These are phyloP conservation scores for Xylaria sp. DNA, from an alignment of 2,329 filamentous ascomycete genomes.

Conservation along the genomic window DNA sequence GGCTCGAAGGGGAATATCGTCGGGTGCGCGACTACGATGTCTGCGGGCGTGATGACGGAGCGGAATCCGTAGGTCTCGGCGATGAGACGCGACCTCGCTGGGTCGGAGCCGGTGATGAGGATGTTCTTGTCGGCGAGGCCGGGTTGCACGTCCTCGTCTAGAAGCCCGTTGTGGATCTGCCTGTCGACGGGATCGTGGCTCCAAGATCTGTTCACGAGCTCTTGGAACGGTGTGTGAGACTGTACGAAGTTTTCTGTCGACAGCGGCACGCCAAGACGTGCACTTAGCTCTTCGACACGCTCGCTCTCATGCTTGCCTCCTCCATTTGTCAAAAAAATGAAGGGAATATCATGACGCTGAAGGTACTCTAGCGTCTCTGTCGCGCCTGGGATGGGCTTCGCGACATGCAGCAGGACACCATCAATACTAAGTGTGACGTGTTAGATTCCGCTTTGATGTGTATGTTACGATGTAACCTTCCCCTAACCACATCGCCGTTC, in stretches of 20 bases:
- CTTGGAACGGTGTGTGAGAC: slow-evolving; percentile 88
- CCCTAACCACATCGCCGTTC: not conserved
- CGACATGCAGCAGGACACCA: slow-evolving; percentile 89
- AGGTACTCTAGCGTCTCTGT: slow-evolving; percentile 77
- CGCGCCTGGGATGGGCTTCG: slow-evolving; percentile 81
- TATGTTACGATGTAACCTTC: not conserved
- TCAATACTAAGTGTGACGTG: slow-evolving; percentile 70
- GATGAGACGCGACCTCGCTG: slow-evolving; percentile 74
- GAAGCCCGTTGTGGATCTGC: slow-evolving; percentile 4
- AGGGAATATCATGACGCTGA: slow-evolving; percentile 80
- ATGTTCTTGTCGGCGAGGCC: slow-evolving; percentile 73
- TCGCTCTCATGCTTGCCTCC: slow-evolving; percentile 85
- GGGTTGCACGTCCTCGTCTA: slow-evolving; percentile 49
- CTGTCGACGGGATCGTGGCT: not conserved
- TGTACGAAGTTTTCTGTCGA: slow-evolving; percentile 80
- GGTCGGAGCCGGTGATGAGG: slow-evolving; percentile 77
- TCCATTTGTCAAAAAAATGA: slow-evolving; percentile 95
- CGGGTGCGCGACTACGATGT: slow-evolving; percentile 79
- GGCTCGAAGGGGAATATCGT: slow-evolving; percentile 85
- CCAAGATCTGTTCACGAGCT: slow-evolving; percentile 57
- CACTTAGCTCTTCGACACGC: slow-evolving; percentile 74
- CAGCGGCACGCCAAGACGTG: slow-evolving; percentile 71
- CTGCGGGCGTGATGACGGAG: slow-evolving; percentile 84
- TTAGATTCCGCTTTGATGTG: slow-evolving; percentile 27
- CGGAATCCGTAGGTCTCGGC: slow-evolving; percentile 83